Evolutionary conservation across 305 asterid species (phyloP), one percentile per base, ranked within the genome.

Genomic region (Fraxinus nigra): DNA sequence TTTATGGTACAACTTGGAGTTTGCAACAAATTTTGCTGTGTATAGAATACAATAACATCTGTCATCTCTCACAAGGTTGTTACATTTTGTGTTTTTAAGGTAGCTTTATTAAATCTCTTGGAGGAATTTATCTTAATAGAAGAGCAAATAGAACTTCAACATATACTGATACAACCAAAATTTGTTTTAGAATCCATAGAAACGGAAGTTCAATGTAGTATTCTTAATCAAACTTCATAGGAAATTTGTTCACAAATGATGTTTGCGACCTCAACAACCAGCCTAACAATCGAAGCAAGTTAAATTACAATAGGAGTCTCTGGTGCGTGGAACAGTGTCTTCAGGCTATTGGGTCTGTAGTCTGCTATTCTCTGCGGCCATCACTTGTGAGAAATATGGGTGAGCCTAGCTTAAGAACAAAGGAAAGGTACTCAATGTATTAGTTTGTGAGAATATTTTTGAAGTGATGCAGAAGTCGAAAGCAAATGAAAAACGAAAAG

Each of bases 321-420:
- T 1, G 13, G 30, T 56, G 28, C 54, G 22, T 13, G 34, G 83
- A 65, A 54, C 72, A 40, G 76, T 38, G 56, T n/a, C 61, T 8
- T 43, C 14, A 56, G 84, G 38, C 84, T 92, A 91, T 79, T 90
- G 92, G 37, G 92, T 79, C 74, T 94, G 85, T 22, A 84, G 72
- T 85, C 97, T 85, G 93, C 92, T 93, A 80, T 85, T 89, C 84
- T 93, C 94, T 38, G 97, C 95, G 32, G 95, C 97, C 87, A 90
- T 90, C 79, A 92, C 98, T 86, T 91, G 91, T 82, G 76, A 67
- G 94, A 93, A 92, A 84, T 89, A 93, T 4, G 94, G 90, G 76
- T 93, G 95, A 7, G 88, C 94, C 94, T 90, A 76, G 18, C 13
- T 73, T 78, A 20, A 35, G 3, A 33, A 38, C 7, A 54, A 59